A percentile compares a stretch with the other conserved stretches of the same genome.
These are phyloP conservation scores for Meripilus lineatus DNA, from an alignment of 1,284 basidiomycete genomes.

Conservation along the genomic window DNA sequence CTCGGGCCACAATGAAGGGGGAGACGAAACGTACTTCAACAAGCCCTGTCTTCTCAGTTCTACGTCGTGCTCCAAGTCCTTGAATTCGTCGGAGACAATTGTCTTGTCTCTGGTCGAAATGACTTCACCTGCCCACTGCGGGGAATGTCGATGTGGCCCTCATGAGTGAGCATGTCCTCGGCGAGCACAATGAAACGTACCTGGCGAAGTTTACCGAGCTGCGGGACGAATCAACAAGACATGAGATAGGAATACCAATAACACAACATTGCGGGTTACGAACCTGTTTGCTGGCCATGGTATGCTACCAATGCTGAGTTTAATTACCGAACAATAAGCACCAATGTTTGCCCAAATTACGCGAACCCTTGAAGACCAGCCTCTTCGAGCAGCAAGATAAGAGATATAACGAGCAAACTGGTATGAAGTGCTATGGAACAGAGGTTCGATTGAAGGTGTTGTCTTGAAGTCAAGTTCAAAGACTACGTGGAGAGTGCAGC, in stretches of 20 bases:
- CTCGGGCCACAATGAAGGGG: too few species aligned
- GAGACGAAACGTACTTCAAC: conserved; percentile 23
- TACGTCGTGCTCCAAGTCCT: conserved; percentile 32
- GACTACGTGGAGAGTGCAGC: too few species aligned
- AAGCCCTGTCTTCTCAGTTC: conserved; percentile 31
- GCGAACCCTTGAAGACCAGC: too few species aligned
- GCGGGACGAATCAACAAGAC: not conserved
- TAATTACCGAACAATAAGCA: too few species aligned
- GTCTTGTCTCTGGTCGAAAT: conserved; percentile 33
- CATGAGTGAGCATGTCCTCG: not conserved
- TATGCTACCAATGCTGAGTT: too few species aligned
- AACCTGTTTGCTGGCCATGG: conserved; percentile 34
- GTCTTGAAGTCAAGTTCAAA: too few species aligned
- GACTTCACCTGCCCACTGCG: conserved; percentile 32
- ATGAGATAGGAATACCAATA: conserved; percentile 8
- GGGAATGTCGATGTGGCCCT: not conserved
- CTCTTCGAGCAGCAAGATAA: too few species aligned
- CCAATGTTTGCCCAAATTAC: too few species aligned
- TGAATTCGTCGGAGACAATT: conserved; percentile 33
- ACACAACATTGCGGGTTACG: too few species aligned
- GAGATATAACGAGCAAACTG: too few species aligned
- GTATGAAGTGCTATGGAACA: too few species aligned
- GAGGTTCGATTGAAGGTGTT: too few species aligned
- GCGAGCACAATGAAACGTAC: conserved; percentile 20
- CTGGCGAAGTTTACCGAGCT: conserved; percentile 34